phyloP scores from a whole-genome alignment of 2,329 filamentous ascomycete species.

The Grosmannia serpens region DNA sequence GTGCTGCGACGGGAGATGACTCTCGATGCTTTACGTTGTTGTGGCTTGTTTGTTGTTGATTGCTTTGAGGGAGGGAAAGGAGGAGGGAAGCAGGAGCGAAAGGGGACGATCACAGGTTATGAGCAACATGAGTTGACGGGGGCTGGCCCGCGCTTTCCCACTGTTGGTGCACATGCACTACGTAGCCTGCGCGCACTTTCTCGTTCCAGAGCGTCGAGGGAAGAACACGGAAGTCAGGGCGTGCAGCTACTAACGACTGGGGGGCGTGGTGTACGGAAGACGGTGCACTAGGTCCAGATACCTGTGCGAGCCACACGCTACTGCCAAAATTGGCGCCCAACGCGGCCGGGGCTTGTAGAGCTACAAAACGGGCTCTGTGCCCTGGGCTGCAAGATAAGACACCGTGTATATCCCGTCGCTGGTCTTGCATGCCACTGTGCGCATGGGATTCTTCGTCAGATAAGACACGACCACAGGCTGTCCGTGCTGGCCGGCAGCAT shows the following conservation, averaged over 20 bases:
- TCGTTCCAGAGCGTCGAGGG: neutral
- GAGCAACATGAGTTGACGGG: constrained; percentile 4
- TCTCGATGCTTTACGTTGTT: constrained; percentile 35
- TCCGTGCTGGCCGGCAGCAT: too few species aligned
- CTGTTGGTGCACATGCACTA: neutral
- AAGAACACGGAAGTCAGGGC: neutral
- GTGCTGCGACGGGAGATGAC: constrained; percentile 49
- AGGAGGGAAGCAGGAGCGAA: constrained; percentile 18
- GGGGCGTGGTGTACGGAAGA: neutral
- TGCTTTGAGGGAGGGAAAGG: constrained; percentile 30
- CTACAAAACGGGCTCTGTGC: neutral
- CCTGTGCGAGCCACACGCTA: neutral
- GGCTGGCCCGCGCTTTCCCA: constrained; percentile 6
- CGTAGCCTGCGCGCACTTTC: neutral
- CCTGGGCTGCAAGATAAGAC: neutral
- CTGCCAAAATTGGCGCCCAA: neutral
- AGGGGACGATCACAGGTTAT: constrained; percentile 20
- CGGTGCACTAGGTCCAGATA: neutral
- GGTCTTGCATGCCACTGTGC: too few species aligned
- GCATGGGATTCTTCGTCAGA: too few species aligned
- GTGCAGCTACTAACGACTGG: neutral
- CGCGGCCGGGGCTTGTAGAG: neutral
- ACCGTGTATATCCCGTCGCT: neutral
- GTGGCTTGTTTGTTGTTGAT: constrained; percentile 33
- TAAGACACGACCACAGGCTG: too few species aligned